Evolutionary conservation across 176 grass and related monocot genomes (phyloP), one percentile per base, ranked within the genome.

Genomic region (Alloteropsis semialata): DNA sequence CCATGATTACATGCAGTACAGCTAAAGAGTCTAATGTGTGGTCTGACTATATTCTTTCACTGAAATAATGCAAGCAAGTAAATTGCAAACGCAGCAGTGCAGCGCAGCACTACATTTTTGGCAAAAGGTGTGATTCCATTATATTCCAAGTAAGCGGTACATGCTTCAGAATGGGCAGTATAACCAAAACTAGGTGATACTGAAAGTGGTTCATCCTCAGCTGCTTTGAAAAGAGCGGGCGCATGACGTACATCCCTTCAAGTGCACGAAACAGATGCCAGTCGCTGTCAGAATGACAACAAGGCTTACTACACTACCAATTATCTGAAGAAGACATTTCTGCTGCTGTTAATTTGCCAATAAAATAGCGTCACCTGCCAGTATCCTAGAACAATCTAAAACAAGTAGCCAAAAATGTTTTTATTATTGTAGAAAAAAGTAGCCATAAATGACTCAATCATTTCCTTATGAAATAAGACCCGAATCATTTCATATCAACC

Each of bases 351-450:
- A 30, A 80, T 25, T n/a, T 71, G 50, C 28, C 41, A 75, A 65
- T 8, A 75, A 76, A 75, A 75, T 17, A 49, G 60, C 15, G 41
- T 46, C 61, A 69, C 76, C 76, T 15, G 48, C 28, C 78, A 81
- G 14, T 36, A 60, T 33, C 28, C 38, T 49, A 74, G 78, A 90
- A 78, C 39, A 77, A 73, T 82, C 83, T 21, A 76, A 64, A 82
- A 32, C 16, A 72, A 36, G 42, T 38, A 58, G 57, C 11, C 63
- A 65, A 65, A 69, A 39, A 41, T 58, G 18, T 21, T n/a, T 27
- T 17, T 2, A 3, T 16, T 30, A 48, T 30, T 10, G 15, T 0
- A 11, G 16, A 70, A 37, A 70, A 6, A 73, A 28, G 33, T 29
- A 41, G 67, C 22, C 54, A 65, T 82, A 76, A 82, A 78, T 66